Percentiles rank a stretch among this genome's conserved stretches.
Evolutionary conservation across 1,284 basidiomycete species (phyloP).

Genomic region (Gomphus bonarii): DNA sequence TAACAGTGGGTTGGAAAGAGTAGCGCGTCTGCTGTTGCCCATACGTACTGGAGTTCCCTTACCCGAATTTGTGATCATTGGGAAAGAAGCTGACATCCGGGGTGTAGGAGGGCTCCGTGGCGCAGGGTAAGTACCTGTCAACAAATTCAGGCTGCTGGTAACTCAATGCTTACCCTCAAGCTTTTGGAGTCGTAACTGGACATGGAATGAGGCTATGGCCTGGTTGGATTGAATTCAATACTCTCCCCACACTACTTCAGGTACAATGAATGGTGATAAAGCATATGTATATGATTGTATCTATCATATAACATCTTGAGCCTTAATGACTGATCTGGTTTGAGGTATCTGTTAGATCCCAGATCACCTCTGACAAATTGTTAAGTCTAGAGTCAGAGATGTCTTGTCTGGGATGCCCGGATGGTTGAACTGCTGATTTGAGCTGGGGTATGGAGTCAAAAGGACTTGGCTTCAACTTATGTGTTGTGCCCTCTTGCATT

Average conservation of each 20-base stretch:
- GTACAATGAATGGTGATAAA: constrained; percentile 14
- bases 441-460: too few relatives aligned
- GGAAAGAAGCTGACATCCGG: constrained; percentile 36
- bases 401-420: too few relatives aligned
- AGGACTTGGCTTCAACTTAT: too few relatives aligned
- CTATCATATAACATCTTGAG: too few relatives aligned
- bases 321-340: too few relatives aligned
- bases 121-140: constrained; percentile 45
- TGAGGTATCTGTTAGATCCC: too few relatives aligned
- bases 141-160: neutral
- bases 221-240: constrained; percentile 35
- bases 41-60: constrained; percentile 65
- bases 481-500: too few relatives aligned
- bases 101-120: constrained; percentile 66
- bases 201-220: constrained; percentile 41
- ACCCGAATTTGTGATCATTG: constrained; percentile 68
- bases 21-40: constrained; percentile 55
- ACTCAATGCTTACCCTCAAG: constrained; percentile 16
- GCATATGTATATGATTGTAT: too few relatives aligned
- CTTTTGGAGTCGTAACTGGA: constrained; percentile 41
- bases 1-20: constrained; percentile 48
- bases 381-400: too few relatives aligned
- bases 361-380: too few relatives aligned
- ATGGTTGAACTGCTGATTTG: too few relatives aligned
- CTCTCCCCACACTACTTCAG: constrained; percentile 14